A percentile compares a stretch with the other conserved stretches of the same genome.
Conservation (phyloP, 1,284 basidiomycete species). For the Tetrapyrgos nigripes region DNA sequence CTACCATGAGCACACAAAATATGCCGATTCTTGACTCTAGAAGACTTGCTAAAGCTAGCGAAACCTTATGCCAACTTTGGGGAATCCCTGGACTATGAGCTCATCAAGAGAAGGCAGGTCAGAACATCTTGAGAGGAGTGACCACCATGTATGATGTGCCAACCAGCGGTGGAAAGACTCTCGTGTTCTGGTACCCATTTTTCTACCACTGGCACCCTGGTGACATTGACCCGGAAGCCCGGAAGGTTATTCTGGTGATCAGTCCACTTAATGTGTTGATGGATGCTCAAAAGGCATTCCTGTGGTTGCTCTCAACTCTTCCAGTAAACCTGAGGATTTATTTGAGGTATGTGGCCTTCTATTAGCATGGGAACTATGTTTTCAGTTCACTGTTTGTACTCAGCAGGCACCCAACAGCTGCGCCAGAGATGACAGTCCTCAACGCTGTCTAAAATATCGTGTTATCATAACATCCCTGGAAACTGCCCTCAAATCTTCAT, state of each 20-base stretch:
- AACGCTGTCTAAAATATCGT: constrained; percentile 1
- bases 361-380: neutral
- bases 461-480: neutral
- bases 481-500: neutral
- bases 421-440: neutral
- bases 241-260: constrained; percentile 19
- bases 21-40: neutral
- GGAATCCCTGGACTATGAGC: neutral
- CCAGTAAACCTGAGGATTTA: neutral
- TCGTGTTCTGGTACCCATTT: constrained; percentile 18
- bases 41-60: neutral
- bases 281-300: constrained; percentile 16
- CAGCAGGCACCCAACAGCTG: neutral
- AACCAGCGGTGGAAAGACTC: constrained; percentile 21
- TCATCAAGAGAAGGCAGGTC: constrained; percentile 7
- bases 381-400: neutral
- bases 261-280: constrained; percentile 21
- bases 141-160: constrained; percentile 18
- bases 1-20: neutral
- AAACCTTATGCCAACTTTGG: neutral
- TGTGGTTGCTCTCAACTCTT: constrained; percentile 15
- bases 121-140: constrained; percentile 11
- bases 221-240: constrained; percentile 8
- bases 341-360: constrained; percentile 5
- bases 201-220: constrained; percentile 22